Conservation (phyloP, 1,284 basidiomycete genomes). For the Leccinum subrobustum region DNA sequence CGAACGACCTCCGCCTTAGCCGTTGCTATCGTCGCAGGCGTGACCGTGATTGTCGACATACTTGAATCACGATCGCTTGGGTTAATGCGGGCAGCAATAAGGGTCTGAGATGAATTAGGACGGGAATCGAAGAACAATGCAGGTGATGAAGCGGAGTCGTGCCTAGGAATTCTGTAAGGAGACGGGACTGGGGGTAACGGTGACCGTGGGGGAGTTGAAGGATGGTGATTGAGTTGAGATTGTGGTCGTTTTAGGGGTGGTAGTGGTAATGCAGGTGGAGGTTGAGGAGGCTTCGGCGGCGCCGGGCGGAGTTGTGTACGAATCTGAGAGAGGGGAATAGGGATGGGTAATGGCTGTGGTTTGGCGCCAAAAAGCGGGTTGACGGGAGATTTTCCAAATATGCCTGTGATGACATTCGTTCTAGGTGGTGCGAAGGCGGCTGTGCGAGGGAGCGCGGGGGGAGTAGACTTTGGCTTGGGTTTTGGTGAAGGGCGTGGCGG, state of each 20-base stretch:
- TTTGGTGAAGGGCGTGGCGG: slow-evolving; percentile 27
- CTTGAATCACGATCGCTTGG: slow-evolving; percentile 46
- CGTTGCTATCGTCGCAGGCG: slow-evolving; percentile 45
- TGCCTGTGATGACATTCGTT: slow-evolving; percentile 23
- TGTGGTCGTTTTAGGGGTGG: slow-evolving; percentile 19
- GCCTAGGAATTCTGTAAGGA: slow-evolving; percentile 4
- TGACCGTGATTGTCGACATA: slow-evolving; percentile 49
- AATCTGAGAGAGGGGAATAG: slow-evolving; percentile 31
- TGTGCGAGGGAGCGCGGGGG: slow-evolving; percentile 11
- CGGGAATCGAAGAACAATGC: slow-evolving; percentile 9
- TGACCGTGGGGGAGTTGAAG: neutral
- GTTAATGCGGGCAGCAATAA: slow-evolving; percentile 14
- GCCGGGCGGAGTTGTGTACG: slow-evolving; percentile 31
- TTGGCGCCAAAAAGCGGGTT: slow-evolving; percentile 24
- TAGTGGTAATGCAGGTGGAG: slow-evolving; percentile 21
- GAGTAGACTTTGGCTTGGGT: slow-evolving; percentile 15
- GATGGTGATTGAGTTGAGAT: slow-evolving; percentile 15
- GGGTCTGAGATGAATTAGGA: slow-evolving; percentile 19
- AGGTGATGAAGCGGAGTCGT: slow-evolving; percentile 1
- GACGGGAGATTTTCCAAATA: slow-evolving; percentile 28
- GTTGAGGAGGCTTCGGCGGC: slow-evolving; percentile 23
- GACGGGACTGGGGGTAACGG: slow-evolving; percentile 14
- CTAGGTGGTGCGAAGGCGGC: slow-evolving; percentile 17
- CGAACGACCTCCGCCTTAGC: slow-evolving; percentile 38
- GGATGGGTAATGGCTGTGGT: slow-evolving; percentile 30